Conservation (phyloP, 1,284 basidiomycete species). For the Cryptococcus sp. region DNA sequence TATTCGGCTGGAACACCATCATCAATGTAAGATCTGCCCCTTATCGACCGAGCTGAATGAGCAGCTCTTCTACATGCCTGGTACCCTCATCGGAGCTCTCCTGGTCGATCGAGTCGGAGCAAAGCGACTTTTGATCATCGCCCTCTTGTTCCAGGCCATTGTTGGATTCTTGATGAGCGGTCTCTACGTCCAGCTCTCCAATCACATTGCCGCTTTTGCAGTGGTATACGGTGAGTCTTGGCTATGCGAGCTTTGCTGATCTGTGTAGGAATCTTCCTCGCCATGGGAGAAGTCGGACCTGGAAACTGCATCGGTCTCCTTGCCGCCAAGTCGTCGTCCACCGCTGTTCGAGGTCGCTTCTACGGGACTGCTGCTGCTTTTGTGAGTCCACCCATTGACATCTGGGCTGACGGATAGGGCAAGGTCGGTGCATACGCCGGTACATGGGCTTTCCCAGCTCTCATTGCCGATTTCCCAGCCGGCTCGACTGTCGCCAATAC, state of each 20-base stretch:
- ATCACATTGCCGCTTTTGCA: background rate
- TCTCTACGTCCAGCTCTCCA: background rate
- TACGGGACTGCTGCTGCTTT: background rate
- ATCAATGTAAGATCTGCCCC: background rate
- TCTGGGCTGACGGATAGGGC: background rate
- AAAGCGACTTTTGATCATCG: background rate
- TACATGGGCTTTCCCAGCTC: background rate
- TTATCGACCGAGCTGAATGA: background rate
- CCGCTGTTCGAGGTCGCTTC: background rate
- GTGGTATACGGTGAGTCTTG: background rate
- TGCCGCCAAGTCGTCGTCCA: background rate
- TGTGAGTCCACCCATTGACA: background rate
- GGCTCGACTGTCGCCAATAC: background rate
- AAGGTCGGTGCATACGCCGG: background rate
- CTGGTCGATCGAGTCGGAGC: background rate
- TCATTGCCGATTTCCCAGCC: background rate
- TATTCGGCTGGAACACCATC: background rate
- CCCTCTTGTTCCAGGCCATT: background rate
- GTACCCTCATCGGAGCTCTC: background rate
- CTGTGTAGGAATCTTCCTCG: background rate
- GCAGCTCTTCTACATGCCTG: background rate
- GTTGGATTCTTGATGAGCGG: background rate
- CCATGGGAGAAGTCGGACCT: background rate
- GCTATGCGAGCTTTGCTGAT: background rate
- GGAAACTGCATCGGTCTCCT: background rate